These are phyloP conservation scores for Helicostylum pulchrum DNA, from an alignment of 192 early-diverging fungal genomes.

Conservation along the genomic window DNA sequence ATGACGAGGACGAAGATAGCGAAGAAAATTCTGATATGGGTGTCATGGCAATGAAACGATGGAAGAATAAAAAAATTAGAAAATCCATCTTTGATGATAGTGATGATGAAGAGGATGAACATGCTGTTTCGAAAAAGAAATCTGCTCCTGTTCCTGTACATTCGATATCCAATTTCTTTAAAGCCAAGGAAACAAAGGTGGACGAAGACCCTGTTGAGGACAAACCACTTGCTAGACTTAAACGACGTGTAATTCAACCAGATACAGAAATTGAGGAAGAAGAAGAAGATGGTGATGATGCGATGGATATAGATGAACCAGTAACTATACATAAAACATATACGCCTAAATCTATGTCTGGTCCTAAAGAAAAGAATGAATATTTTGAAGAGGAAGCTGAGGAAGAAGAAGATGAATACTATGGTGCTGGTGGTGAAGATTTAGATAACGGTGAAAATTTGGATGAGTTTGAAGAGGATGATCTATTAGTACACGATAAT, in stretches of 20 bases:
- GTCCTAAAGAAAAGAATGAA: conserved; percentile 7
- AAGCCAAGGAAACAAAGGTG: background rate
- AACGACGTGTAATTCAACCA: background rate
- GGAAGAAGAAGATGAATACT: conserved; percentile 39
- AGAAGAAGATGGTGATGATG: background rate
- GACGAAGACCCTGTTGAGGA: background rate
- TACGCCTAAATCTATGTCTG: background rate
- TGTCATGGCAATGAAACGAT: conserved; percentile 5
- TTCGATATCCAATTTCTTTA: conserved; percentile 17
- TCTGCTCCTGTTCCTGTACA: conserved; percentile 8
- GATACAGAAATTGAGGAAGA: conserved; percentile 15
- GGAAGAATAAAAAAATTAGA: conserved; percentile 1
- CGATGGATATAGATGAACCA: conserved; percentile 12
- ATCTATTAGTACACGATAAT: conserved; percentile 25
- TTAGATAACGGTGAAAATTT: conserved; percentile 24
- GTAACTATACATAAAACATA: background rate
- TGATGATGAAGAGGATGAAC: background rate
- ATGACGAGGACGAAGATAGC: background rate
- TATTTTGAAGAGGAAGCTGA: conserved; percentile 40
- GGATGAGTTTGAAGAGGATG: conserved; percentile 40
- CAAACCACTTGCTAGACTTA: conserved; percentile 14
- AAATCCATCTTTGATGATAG: conserved; percentile 8
- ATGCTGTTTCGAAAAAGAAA: background rate
- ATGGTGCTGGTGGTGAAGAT: conserved; percentile 32
- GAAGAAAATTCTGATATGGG: background rate